Percentiles rank a stretch among this genome's conserved stretches.
phyloP scores from a whole-genome alignment of 345 rosid species.

The Ceriops zippeliana region DNA sequence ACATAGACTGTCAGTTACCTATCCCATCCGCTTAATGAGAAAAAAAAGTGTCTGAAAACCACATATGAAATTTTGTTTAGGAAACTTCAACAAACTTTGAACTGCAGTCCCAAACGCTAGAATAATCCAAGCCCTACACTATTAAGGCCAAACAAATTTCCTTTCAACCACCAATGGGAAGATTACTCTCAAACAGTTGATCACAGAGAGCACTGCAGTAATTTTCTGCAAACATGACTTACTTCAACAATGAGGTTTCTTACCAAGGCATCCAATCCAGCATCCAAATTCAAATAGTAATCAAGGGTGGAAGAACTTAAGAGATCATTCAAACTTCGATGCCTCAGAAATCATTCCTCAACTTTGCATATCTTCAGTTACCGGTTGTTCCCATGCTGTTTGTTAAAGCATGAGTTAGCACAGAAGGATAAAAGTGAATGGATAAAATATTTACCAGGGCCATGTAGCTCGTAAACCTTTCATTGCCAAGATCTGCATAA shows the following conservation, averaged over 20 bases:
- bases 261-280: slow-evolving; percentile 69
- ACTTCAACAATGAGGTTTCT: slow-evolving; percentile 64
- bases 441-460: slow-evolving; percentile 97
- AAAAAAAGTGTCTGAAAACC: slow-evolving; percentile 10
- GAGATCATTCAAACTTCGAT: slow-evolving; percentile 99
- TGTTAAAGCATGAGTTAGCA: slow-evolving; percentile 95
- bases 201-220: slow-evolving; percentile 54
- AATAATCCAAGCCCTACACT: slow-evolving; percentile 37
- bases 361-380: slow-evolving; percentile 92
- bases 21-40: slow-evolving; percentile 3
- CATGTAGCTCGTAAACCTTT: slow-evolving; percentile 99
- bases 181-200: slow-evolving; percentile 47
- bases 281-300: slow-evolving; percentile 72
- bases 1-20: slow-evolving; percentile 19
- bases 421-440: slow-evolving; percentile 60
- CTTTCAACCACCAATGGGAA: slow-evolving; percentile 46
- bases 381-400: slow-evolving; percentile 92
- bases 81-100: slow-evolving; percentile 17
- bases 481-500: slow-evolving; percentile 94
- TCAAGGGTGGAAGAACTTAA: slow-evolving; percentile 97
- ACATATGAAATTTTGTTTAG: slow-evolving; percentile 10
- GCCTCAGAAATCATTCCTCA: slow-evolving; percentile 99
- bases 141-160: slow-evolving; percentile 44
- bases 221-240: slow-evolving; percentile 66
- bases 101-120: slow-evolving; percentile 28